Conservation (phyloP, 306 rosid genomes). For the Gastrolobium bilobum region DNA sequence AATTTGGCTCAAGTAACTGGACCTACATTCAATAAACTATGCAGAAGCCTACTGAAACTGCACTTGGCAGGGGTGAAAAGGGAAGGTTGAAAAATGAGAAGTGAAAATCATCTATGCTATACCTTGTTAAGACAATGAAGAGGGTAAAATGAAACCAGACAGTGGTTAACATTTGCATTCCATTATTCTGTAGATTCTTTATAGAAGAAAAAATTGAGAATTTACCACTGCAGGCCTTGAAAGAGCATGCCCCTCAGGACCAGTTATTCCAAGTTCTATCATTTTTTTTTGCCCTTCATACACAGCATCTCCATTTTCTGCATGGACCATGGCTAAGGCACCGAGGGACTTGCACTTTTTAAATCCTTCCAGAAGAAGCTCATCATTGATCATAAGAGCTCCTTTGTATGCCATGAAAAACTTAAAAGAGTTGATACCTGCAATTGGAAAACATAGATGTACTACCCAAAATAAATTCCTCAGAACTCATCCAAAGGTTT, state of each 20-base stretch:
- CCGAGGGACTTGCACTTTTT: conserved; percentile 95
- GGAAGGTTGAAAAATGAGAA: not conserved
- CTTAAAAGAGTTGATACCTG: conserved; percentile 97
- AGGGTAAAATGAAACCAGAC: conserved; percentile 18
- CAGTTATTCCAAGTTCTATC: conserved; percentile 95
- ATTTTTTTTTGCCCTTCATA: conserved; percentile 88
- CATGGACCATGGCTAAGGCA: conserved; percentile 98
- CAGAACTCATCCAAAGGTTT: conserved; percentile 19
- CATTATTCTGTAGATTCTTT: conserved; percentile 15
- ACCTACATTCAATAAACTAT: not conserved
- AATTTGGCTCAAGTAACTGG: not conserved
- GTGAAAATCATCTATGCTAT: not conserved
- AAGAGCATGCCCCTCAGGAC: conserved; percentile 97
- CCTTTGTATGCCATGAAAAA: conserved; percentile 98
- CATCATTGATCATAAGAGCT: conserved; percentile 83
- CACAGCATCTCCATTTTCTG: conserved; percentile 97
- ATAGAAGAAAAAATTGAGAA: conserved; percentile 21
- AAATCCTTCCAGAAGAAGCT: conserved; percentile 85
- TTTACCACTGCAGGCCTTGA: conserved; percentile 91
- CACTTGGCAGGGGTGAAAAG: conserved; percentile 4
- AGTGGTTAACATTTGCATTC: conserved; percentile 14
- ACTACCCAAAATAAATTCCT: conserved; percentile 27
- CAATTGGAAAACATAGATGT: conserved; percentile 35
- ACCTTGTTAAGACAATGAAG: not conserved
- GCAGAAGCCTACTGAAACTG: conserved; percentile 6